Evolutionary conservation across 2,329 filamentous ascomycete genomes (phyloP), one percentile per base, ranked within the genome.

Genomic region (Fonsecaea pugnacius): DNA sequence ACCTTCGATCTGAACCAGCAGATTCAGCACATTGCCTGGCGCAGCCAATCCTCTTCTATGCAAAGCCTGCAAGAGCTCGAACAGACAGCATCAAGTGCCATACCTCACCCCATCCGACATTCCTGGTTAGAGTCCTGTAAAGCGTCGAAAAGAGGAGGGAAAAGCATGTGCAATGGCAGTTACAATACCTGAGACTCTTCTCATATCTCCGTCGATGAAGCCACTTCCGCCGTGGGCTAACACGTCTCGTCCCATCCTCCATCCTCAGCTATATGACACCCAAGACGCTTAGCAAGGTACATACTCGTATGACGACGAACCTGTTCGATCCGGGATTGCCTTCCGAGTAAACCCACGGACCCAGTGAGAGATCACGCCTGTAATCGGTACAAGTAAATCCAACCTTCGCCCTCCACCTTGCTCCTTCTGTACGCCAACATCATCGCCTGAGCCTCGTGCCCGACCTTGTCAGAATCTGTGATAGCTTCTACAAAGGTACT

Each of bases 1-100:
- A 40, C 16, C 33, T 30, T 35, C 24, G 35, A 24, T 18, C n/a
- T 14, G 43, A 46, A 16, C 60, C 60, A 63, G 54, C 60, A 58
- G 33, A 57, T 55, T 40, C 38, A 63, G 60, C 60, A 63, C 60
- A 43, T 30, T 57, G 54, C 30, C 54, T 9, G 10, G 38, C 53
- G 14, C 54, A 38, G 53, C 54, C 51, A 51, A 63, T 63, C 33
- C 32, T 51, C 30, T 54, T 40, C 24, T 27, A 27, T 53, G 21
- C 12, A 21, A 16, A 52, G 30, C 48, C 48, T 35, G 32, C 14
- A 27, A 43, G 43, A 46, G 43, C 32, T 7, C 51, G n/a, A 53
- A 27, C 32, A 38, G 57, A 27, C 43, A 52, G 12, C 18, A 21
- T 14, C 32, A n/a, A 52, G 40, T 33, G 24, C 24, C n/a, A 36